Evolutionary conservation across 2,329 filamentous ascomycete genomes (phyloP), one percentile per base, ranked within the genome.

Genomic region (Sclerotinia borealis): DNA sequence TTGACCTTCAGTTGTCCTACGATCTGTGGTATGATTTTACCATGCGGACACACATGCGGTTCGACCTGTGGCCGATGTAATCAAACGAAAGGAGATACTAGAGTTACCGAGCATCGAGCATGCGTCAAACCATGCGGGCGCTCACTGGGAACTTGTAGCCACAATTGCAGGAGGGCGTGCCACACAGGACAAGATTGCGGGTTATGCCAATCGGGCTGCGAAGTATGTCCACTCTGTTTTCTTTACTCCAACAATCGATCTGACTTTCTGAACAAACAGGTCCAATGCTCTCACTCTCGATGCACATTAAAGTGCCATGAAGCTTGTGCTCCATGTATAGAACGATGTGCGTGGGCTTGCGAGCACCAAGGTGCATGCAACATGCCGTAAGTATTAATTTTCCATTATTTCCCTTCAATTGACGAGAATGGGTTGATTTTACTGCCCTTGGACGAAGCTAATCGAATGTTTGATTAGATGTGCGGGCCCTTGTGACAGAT

Each of bases 401-500:
- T 4, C 27, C 25, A 49, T 49, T 49, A 27, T 47, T 22, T 10
- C 11, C n/a, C 7, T 59, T n/a, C 11, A 19, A 19, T 48, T 48
- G 2, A 22, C 6, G 2, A 48, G 9, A 4, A 48, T n/a, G 9
- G 45, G 10, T 48, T 36, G 11, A 9, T 17, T 25, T 17, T 36
- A 15, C 11, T 31, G 17, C 49, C 25, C 43, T 13, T 6, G n/a
- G 25, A 34, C n/a, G n/a, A 51, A 22, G 49, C 49, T 37, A 51
- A 51, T 37, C n/a, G 25, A 19, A 36, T 36, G 11, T 4, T 22
- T 15, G 13, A 22, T 17, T 61, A 61, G 59, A 54, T 91, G 88
- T 65, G 85, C 85, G 0, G 87, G 83, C 0, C 87, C 88, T 0
- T 92, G 88, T 70, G 78, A 89, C 67, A 81, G 84, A 75, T 70